Percentiles rank a stretch among this genome's conserved stretches.
Evolutionary conservation across 2,329 filamentous ascomycete species (phyloP).

Genomic region (Colletotrichum siamense): DNA sequence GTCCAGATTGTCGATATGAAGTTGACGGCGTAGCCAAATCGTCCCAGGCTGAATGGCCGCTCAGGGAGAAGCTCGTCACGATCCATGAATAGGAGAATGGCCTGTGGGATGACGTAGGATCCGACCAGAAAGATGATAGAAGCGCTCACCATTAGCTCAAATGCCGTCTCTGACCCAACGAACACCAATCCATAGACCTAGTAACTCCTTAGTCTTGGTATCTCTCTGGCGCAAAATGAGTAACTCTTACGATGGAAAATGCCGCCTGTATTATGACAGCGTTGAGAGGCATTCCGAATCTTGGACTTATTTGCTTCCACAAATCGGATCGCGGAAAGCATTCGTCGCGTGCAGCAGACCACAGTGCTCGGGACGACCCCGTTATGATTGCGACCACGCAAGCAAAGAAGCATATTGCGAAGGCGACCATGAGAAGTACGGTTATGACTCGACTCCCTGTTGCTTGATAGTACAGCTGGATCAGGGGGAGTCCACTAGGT

Average conservation of each 20-base stretch:
- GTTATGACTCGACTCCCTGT: background rate
- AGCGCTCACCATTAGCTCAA: slow-evolving; percentile 30
- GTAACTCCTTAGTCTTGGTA: background rate
- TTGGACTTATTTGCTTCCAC: slow-evolving; percentile 25
- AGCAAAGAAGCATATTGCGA: background rate
- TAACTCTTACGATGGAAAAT: background rate
- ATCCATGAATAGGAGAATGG: slow-evolving; percentile 28
- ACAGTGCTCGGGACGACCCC: background rate
- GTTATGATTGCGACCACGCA: background rate
- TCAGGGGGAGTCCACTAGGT: background rate
- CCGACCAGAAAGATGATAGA: slow-evolving; percentile 31
- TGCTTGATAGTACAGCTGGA: background rate
- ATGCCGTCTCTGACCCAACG: slow-evolving; percentile 32
- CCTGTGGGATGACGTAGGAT: slow-evolving; percentile 30
- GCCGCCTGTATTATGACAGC: slow-evolving; percentile 2
- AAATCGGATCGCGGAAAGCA: slow-evolving; percentile 27
- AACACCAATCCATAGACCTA: slow-evolving; percentile 33
- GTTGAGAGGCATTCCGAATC: slow-evolving; percentile 31
- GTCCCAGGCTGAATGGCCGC: slow-evolving; percentile 29
- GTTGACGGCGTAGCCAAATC: slow-evolving; percentile 28
- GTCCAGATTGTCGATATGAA: background rate
- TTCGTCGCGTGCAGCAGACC: background rate
- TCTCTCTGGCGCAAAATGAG: background rate
- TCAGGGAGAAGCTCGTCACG: slow-evolving; percentile 28
- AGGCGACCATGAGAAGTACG: background rate